Conservation (phyloP, 768 basidiomycete species). For the Goffeauzyma gilvescens region DNA sequence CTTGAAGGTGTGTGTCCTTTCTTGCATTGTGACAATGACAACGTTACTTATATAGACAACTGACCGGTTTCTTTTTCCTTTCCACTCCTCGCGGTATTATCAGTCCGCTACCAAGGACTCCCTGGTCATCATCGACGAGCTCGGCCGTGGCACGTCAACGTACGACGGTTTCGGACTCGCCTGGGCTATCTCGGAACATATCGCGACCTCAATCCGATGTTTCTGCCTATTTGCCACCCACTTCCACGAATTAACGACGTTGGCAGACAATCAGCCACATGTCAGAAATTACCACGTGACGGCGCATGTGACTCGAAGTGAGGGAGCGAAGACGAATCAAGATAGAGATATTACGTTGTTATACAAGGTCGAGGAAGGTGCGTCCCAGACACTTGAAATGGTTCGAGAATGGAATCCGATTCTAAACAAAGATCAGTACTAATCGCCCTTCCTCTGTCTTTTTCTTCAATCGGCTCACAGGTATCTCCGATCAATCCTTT, state of each 20-base stretch:
- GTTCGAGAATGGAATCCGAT: no score
- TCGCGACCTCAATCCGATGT: conserved; percentile 74
- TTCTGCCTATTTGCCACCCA: conserved; percentile 96
- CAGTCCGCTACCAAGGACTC: conserved; percentile 84
- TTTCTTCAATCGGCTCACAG: conserved; percentile 31
- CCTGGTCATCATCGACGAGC: conserved; percentile 90
- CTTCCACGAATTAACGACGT: conserved; percentile 86
- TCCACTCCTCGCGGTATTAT: neutral
- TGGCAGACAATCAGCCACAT: conserved; percentile 65
- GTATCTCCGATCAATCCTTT: conserved; percentile 88
- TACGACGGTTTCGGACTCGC: conserved; percentile 96
- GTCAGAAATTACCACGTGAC: conserved; percentile 93
- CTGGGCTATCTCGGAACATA: conserved; percentile 96
- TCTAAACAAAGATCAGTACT: no score
- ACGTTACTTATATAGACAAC: neutral
- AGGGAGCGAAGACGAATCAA: conserved; percentile 33
- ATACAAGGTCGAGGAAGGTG: conserved; percentile 62
- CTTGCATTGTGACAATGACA: neutral
- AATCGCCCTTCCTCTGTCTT: neutral
- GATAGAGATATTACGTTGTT: conserved; percentile 63
- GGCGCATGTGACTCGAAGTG: conserved; percentile 61
- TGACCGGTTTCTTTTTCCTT: no score
- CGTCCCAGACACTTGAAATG: conserved; percentile 15
- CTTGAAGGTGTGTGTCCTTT: conserved; percentile 44
- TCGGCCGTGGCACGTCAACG: conserved; percentile 86